Evolutionary conservation across 257 asterid genomes (phyloP).

Genomic region (Orobanche coerulescens): DNA sequence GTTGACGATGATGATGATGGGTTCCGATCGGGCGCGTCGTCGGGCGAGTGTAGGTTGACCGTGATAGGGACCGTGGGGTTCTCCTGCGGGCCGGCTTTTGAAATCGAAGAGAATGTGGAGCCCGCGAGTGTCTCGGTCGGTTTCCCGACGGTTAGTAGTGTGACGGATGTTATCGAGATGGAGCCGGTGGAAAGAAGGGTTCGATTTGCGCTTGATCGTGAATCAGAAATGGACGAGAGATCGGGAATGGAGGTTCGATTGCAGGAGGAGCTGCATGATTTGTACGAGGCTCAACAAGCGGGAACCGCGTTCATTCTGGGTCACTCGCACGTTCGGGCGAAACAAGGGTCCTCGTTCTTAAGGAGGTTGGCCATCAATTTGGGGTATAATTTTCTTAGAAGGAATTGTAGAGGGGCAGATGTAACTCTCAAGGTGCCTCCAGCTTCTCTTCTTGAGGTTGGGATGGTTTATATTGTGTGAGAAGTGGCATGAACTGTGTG

Average conservation of each 20-base stretch:
- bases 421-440: constrained; percentile 92
- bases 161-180: constrained; percentile 41
- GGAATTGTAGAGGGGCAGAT: constrained; percentile 87
- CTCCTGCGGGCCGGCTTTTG: constrained; percentile 39
- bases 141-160: constrained; percentile 39
- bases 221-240: constrained; percentile 24
- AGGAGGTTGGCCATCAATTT: constrained; percentile 69
- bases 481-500: background rate
- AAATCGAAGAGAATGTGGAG: constrained; percentile 43
- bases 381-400: constrained; percentile 71
- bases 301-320: constrained; percentile 86
- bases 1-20: constrained; percentile 35
- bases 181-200: constrained; percentile 45
- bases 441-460: constrained; percentile 91
- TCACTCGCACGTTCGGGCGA: constrained; percentile 81
- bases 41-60: constrained; percentile 51
- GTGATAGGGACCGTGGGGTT: constrained; percentile 64
- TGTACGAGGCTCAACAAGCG: constrained; percentile 66
- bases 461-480: constrained; percentile 84
- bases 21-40: constrained; percentile 37
- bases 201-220: constrained; percentile 44
- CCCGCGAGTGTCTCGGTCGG: constrained; percentile 66
- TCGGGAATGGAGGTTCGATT: constrained; percentile 34
- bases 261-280: constrained; percentile 63
- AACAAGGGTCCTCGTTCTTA: constrained; percentile 72